Percentiles rank a stretch among this genome's conserved stretches.
Evolutionary conservation across 2,329 filamentous ascomycete genomes (phyloP).

Genomic region (Torrubiellomyces zombiae): DNA sequence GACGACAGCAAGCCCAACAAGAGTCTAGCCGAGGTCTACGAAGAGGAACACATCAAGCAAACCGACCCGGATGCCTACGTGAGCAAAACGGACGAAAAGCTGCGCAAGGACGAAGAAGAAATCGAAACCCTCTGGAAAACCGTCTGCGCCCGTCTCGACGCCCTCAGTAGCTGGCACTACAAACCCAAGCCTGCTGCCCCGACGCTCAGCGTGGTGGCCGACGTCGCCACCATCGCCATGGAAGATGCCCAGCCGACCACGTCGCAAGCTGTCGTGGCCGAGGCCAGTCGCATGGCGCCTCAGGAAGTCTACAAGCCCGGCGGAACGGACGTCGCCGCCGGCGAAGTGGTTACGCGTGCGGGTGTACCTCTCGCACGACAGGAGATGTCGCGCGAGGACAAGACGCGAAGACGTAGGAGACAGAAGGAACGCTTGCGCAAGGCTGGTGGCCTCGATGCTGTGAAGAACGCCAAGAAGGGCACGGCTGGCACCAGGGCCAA

Average conservation of each 20-base stretch:
- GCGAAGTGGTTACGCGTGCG: constrained; percentile 62
- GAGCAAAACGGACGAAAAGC: constrained; percentile 66
- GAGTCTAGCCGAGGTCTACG: constrained; percentile 81
- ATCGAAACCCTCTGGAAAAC: constrained; percentile 72
- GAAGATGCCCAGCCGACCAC: constrained; percentile 86
- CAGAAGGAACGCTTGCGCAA: constrained; percentile 77
- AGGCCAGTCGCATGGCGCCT: constrained; percentile 65
- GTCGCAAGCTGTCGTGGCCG: constrained; percentile 53
- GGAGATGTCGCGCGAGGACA: constrained; percentile 81
- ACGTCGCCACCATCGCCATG: constrained; percentile 84
- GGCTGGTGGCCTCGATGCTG: constrained; percentile 28
- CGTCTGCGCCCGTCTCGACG: constrained; percentile 65
- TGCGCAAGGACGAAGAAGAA: constrained; percentile 67
- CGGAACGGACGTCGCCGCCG: constrained; percentile 43
- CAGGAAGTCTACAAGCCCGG: constrained; percentile 88
- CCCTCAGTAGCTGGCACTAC: constrained; percentile 88
- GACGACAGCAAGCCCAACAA: constrained; percentile 80
- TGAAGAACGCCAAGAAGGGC: constrained; percentile 18
- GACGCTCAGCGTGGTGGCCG: constrained; percentile 71
- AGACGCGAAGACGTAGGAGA: constrained; percentile 54
- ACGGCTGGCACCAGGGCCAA: constrained; percentile 45
- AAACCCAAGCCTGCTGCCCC: constrained; percentile 72
- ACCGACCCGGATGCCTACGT: constrained; percentile 65
- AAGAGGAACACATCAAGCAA: constrained; percentile 72
- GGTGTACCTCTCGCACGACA: constrained; percentile 65